These are phyloP conservation scores for Fomitopsis pulvina DNA, from an alignment of 768 basidiomycete species.

Conservation along the genomic window DNA sequence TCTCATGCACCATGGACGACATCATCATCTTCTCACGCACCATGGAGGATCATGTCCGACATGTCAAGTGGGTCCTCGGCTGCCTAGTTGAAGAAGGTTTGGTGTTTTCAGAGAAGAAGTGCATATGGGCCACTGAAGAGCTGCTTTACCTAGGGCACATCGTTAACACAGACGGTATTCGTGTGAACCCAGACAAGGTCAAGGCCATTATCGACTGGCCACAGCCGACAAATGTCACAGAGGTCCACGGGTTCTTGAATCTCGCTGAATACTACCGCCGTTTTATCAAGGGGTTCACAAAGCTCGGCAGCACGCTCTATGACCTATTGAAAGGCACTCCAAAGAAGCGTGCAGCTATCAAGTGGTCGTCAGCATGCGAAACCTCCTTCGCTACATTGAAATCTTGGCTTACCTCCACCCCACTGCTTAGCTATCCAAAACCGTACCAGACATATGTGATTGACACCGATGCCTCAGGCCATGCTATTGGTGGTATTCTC, in stretches of 20 bases:
- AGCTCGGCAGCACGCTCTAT: conserved; percentile 3
- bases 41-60: conserved; percentile 13
- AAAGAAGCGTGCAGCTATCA: conserved; percentile 1
- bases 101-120: conserved; percentile 24
- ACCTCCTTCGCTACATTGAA: background rate
- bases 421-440: conserved; percentile 2
- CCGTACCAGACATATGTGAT: conserved; percentile 5
- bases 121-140: conserved; percentile 27
- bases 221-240: conserved; percentile 16
- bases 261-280: conserved; percentile 27
- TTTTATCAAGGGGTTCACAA: conserved; percentile 28
- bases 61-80: conserved; percentile 13
- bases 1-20: conserved; percentile 12
- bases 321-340: conserved; percentile 1
- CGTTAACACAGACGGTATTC: conserved; percentile 23
- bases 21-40: conserved; percentile 16
- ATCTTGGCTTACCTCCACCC: conserved; percentile 19
- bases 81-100: conserved; percentile 25
- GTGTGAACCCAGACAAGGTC: conserved; percentile 37
- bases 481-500: conserved; percentile 4
- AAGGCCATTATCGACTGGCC: conserved; percentile 26
- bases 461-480: conserved; percentile 5
- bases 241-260: conserved; percentile 25
- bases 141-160: conserved; percentile 39
- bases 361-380: conserved; percentile 4